These are phyloP conservation scores for Neofusicoccum laricinum DNA, from an alignment of 2,329 filamentous ascomycete species.

Conservation along the genomic window DNA sequence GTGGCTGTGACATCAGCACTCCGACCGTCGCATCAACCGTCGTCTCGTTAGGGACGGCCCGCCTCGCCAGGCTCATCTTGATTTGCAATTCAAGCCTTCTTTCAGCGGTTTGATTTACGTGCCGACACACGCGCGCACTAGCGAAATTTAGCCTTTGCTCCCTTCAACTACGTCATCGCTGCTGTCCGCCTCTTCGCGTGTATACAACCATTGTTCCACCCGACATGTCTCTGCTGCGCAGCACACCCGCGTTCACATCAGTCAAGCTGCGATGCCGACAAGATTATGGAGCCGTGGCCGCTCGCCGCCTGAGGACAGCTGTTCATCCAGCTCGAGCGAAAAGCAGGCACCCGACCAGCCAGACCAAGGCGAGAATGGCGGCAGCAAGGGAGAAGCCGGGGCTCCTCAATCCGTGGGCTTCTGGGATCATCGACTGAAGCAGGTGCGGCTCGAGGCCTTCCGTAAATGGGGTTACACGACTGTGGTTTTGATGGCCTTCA, in stretches of 20 bases:
- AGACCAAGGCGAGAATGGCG: neutral
- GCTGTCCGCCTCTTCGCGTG: neutral
- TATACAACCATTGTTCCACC: neutral
- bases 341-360: neutral
- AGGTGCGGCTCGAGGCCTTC: conserved; percentile 40
- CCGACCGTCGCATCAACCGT: neutral
- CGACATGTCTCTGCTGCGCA: neutral
- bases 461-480: conserved; percentile 44
- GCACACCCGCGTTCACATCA: too few species aligned
- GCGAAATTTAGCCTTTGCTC: neutral
- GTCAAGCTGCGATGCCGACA: neutral
- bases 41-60: neutral
- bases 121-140: too few species aligned
- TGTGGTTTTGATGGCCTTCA: conserved; percentile 53
- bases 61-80: neutral
- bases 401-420: conserved; percentile 42
- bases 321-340: neutral
- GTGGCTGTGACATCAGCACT: conserved; percentile 5
- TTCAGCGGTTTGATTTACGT: neutral
- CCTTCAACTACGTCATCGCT: neutral
- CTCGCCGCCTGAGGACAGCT: neutral
- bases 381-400: neutral
- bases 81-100: neutral
- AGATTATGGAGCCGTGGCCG: neutral
- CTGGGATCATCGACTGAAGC: conserved; percentile 41